Base-by-base conservation (phyloP, 495 filamentous ascomycete genomes). In the Podospora didyma region DNA sequence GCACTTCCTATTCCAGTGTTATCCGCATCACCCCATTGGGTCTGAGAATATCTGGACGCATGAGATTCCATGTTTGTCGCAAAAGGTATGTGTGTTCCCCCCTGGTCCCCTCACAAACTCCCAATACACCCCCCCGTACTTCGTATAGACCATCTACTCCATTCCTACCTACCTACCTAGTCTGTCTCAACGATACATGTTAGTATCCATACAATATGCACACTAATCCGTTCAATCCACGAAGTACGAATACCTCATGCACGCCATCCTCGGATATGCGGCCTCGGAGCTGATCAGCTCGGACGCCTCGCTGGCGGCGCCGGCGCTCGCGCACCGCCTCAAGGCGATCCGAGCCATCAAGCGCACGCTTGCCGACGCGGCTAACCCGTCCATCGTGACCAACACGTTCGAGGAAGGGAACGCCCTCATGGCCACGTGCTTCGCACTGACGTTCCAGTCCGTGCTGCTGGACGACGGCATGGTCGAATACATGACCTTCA, bases 401-500 rank as follows among this genome's bases (percentile, higher is more conserved):
- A 59, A 66, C 24, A 62, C 52, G 2, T 71, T 66, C 31, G 75
- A 76, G 53, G 73, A 77, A 56, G 73, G 72, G 26, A 79, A 79
- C 57, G 76, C 74, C 4, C 67, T 77, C 16, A 69, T 87, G 46
- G 84, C 82, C 16, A 81, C 84, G 1, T 83, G 80, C 58, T 80
- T 82, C 57, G 75, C 80, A 0, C 75, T 86, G 2, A 77, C 78
- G 3, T 86, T 84, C 71, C 83, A 86, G 62, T 80, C 81, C 0
- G 75, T 78, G 45, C 69, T 79, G 54, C 76, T 86, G 48, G 71
- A 76, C 31, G 84, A 86, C 68, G 83, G 84, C 12, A 70, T 86
- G 53, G 66, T 71, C 24, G 83, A 87, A 61, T 88, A 82, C 63
- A 78, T 84, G 69, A 80, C 83, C 11, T 86, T 86, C 66, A 76